Evolutionary conservation across 148 eudicot genomes (phyloP).

Genomic region (Linanthus parryae): DNA sequence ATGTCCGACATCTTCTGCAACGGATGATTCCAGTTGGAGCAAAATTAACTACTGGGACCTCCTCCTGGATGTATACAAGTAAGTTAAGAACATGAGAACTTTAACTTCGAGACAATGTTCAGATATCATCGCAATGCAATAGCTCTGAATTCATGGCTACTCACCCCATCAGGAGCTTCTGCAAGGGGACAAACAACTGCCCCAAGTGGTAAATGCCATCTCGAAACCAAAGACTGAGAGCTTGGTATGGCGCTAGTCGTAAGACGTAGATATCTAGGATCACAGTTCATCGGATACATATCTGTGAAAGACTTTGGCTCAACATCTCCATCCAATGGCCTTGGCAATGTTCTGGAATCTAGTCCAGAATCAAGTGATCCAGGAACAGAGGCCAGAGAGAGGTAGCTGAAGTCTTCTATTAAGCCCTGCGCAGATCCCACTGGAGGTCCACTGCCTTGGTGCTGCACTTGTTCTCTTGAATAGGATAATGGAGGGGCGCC

Average conservation of each 20-base stretch:
- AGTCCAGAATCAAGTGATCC: slow-evolving; percentile 85
- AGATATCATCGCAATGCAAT: slow-evolving; percentile 5
- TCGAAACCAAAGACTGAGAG: slow-evolving; percentile 84
- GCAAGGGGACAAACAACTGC: slow-evolving; percentile 98
- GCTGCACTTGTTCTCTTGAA: slow-evolving; percentile 44
- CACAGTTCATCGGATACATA: slow-evolving; percentile 69
- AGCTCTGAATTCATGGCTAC: slow-evolving; percentile 16
- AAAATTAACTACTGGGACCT: slow-evolving; percentile 88
- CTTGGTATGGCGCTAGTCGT: slow-evolving; percentile 81
- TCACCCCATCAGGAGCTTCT: slow-evolving; percentile 86
- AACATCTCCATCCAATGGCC: slow-evolving; percentile 87
- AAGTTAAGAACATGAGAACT: too few species aligned
- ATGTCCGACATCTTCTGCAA: slow-evolving; percentile 96
- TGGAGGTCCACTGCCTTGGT: slow-evolving; percentile 54
- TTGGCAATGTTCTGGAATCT: slow-evolving; percentile 68
- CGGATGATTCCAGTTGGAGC: slow-evolving; percentile 84
- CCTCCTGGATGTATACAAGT: slow-evolving; percentile 77
- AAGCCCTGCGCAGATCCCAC: slow-evolving; percentile 44
- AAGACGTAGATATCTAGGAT: slow-evolving; percentile 62
- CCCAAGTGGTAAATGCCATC: slow-evolving; percentile 99
- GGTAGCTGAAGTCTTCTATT: slow-evolving; percentile 76
- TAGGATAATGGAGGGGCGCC: slow-evolving; percentile 46
- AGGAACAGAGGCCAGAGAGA: slow-evolving; percentile 65
- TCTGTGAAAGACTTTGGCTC: slow-evolving; percentile 51
- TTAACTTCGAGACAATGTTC: too few species aligned